Base-by-base conservation (phyloP, 345 rosid genomes). In the Syzygium jambos region DNA sequence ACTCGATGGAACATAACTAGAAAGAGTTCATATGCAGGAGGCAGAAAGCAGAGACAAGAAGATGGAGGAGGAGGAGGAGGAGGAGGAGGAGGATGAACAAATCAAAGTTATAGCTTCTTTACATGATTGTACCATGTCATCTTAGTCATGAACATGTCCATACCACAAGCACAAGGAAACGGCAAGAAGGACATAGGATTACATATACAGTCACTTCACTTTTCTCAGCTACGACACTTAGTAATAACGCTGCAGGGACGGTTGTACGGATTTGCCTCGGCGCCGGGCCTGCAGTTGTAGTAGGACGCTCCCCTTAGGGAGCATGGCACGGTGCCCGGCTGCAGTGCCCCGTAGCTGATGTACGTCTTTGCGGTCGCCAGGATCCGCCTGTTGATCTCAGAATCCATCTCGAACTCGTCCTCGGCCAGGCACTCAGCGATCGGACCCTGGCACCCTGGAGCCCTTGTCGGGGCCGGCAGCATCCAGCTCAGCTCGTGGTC, bases 261-360 rank as follows among this genome's bases (percentile, higher is more conserved):
- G 87, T 16, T 90, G 73, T 96, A 96, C 23, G 98, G 98, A 90
- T 97, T 97, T 59, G 98, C 99, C 87, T 92, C 85, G 8, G 95
- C 96, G n/a, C 98, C 97, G 1, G 89, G 86, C 87, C 86, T 89
- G 88, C 99, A 97, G 90, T 97, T 97, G 87, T 97, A 97, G 91
- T 96, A 97, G 22, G 98, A 94, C 0, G 95, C 95, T 22, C 99
- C 98, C 92, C 97, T 94, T 63, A 51, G 92, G 8, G 98, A 96
- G 91, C 99, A 96, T 2, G 99, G 98, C 49, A 93, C 92, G 8
- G 95, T 87, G 91, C 93, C 87, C 84, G 95, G 85, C 91, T 90
- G 93, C 93, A 97, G 88, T 2, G 98, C 94, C 4, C 82, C 93
- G 51, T 94, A 97, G 93, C 99, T 96, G 90, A 97, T 94, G 90